Conservation (phyloP, 2,329 filamentous ascomycete species). For the Xylaria sp. region DNA sequence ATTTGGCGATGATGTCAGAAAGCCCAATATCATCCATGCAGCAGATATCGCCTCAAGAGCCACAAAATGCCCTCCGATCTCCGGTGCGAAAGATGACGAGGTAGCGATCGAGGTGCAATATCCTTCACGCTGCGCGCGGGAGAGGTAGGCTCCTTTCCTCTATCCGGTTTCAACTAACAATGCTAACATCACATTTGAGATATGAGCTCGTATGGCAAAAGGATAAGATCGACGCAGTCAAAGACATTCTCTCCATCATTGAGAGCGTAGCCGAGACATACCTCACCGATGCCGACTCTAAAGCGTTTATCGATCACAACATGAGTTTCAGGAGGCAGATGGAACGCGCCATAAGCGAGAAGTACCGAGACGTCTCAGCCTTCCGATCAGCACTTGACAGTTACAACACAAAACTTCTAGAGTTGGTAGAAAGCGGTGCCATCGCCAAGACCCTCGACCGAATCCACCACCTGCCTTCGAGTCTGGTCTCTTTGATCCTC, state of each 20-base stretch:
- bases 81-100: constrained; percentile 62
- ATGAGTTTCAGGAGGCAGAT: constrained; percentile 81
- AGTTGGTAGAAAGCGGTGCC: constrained; percentile 74
- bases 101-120: constrained; percentile 81
- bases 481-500: constrained; percentile 82
- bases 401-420: constrained; percentile 79
- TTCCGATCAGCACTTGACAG: constrained; percentile 79
- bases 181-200: constrained; percentile 50
- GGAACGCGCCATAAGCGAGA: constrained; percentile 76
- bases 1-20: constrained; percentile 57
- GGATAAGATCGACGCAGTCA: constrained; percentile 80
- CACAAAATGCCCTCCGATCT: constrained; percentile 62
- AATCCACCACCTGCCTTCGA: constrained; percentile 75
- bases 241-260: constrained; percentile 77
- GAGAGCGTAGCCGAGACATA: constrained; percentile 79
- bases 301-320: constrained; percentile 75
- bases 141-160: constrained; percentile 64
- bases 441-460: constrained; percentile 77
- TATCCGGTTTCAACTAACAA: constrained; percentile 28
- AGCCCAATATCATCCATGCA: constrained; percentile 66
- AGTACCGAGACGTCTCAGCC: constrained; percentile 70
- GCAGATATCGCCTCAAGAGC: constrained; percentile 65
- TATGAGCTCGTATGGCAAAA: constrained; percentile 82
- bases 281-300: constrained; percentile 75
- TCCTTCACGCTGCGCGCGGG: constrained; percentile 76